Conservation (phyloP, 2,329 filamentous ascomycete species). For the Cladophialophora chaetospira region DNA sequence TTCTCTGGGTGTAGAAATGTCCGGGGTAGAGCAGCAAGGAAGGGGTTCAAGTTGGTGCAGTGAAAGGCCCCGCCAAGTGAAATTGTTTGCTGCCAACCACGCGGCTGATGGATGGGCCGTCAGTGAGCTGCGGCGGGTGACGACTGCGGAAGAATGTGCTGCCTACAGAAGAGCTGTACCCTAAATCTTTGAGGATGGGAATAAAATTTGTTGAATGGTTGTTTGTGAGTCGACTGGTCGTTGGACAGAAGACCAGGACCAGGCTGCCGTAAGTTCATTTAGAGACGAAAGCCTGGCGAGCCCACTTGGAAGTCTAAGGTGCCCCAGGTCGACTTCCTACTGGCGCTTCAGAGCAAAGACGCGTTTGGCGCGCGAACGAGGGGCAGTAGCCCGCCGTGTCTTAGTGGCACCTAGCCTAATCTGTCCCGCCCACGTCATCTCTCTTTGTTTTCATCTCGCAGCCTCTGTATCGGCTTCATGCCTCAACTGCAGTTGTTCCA, state of each 20-base stretch:
- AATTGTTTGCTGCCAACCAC: constrained; percentile 4
- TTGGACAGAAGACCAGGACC: neutral
- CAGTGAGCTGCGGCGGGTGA: neutral
- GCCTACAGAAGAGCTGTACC: neutral
- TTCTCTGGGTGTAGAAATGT: constrained; percentile 10
- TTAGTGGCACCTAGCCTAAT: neutral
- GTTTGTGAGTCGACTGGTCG: neutral
- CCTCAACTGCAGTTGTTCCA: too few relatives aligned
- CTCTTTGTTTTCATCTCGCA: neutral
- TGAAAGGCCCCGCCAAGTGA: constrained; percentile 16
- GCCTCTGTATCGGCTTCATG: too few relatives aligned
- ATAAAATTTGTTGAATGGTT: constrained; percentile 5
- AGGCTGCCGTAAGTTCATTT: constrained; percentile 10
- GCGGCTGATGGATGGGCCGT: neutral
- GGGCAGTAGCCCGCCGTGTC: neutral
- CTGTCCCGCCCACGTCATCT: constrained; percentile 9
- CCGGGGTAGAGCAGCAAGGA: neutral
- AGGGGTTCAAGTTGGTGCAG: neutral
- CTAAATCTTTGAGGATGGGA: neutral
- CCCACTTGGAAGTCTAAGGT: neutral
- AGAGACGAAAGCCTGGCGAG: neutral
- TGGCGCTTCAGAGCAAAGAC: neutral
- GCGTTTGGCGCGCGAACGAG: constrained; percentile 18
- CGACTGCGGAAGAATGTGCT: neutral
- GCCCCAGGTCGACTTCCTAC: neutral